phyloP scores from a whole-genome alignment of 1,284 basidiomycete species.

The Leccinum angustisporum region DNA sequence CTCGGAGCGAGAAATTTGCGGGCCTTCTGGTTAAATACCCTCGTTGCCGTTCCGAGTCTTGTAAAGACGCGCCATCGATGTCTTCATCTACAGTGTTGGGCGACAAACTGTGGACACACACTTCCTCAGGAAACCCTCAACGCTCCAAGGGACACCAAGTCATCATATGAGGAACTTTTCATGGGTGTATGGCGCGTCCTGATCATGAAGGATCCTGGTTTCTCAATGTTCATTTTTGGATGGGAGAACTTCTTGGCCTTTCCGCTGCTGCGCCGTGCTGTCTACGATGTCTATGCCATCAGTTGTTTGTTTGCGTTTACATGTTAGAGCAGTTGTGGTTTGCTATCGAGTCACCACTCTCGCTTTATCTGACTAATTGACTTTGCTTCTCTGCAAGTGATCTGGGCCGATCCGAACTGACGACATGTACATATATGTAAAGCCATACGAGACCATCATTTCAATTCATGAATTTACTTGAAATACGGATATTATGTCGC shows the following conservation, averaged over 20 bases:
- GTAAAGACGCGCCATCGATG: neutral
- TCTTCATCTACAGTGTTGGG: neutral
- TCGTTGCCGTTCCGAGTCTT: neutral
- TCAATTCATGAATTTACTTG: too few relatives aligned
- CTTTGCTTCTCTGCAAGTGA: constrained; percentile 23
- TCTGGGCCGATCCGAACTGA: neutral
- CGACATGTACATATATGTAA: too few relatives aligned
- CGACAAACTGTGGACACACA: neutral
- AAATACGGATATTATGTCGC: too few relatives aligned
- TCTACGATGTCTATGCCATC: constrained; percentile 22
- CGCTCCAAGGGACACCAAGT: constrained; percentile 4
- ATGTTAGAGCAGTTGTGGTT: constrained; percentile 21
- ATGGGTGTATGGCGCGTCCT: constrained; percentile 29
- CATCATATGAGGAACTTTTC: constrained; percentile 16
- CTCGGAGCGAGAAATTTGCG: neutral
- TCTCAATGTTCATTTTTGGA: constrained; percentile 9
- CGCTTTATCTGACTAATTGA: constrained; percentile 24
- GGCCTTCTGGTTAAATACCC: neutral
- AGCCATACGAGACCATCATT: too few relatives aligned
- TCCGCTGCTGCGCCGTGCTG: constrained; percentile 17
- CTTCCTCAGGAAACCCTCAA: neutral
- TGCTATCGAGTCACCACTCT: constrained; percentile 20
- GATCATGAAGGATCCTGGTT: constrained; percentile 11
- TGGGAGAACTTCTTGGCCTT: constrained; percentile 9
- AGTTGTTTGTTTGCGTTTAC: constrained; percentile 20